Conservation (phyloP, 116 monocot genomes). For the Phalaenopsis hybrid region DNA sequence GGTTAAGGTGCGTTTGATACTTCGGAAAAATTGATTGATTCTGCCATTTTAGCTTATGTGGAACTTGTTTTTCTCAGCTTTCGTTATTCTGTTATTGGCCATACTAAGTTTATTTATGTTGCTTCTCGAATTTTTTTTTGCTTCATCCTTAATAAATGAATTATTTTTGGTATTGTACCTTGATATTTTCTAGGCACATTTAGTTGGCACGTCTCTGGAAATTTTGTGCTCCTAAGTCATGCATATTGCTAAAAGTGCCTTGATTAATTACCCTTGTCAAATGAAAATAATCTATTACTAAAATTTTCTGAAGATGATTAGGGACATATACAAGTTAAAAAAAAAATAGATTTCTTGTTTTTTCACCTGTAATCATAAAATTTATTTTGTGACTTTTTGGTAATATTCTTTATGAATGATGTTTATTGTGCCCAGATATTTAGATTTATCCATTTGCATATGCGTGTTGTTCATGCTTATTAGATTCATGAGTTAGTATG, state of each 20-base stretch:
- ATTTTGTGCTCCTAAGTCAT: background rate
- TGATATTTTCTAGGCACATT: conserved; percentile 2
- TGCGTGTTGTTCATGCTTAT: background rate
- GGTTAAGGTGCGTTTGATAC: conserved; percentile 33
- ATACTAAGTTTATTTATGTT: background rate
- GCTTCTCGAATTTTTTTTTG: background rate
- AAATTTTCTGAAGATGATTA: background rate
- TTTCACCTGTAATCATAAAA: background rate
- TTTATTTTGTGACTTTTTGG: background rate
- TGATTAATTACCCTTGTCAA: background rate
- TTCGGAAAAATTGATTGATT: background rate
- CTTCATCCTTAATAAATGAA: background rate
- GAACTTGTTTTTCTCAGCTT: conserved; percentile 5
- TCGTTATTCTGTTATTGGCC: background rate
- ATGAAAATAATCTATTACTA: background rate
- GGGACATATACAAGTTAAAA: background rate
- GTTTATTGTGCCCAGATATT: background rate
- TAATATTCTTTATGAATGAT: background rate
- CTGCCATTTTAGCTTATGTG: background rate
- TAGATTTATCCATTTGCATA: background rate
- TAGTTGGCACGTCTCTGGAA: background rate
- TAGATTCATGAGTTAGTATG: background rate
- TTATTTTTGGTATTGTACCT: background rate
- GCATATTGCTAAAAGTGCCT: background rate
- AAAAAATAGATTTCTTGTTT: background rate